Evolutionary conservation across 176 grass and related monocot species (phyloP), one percentile per base, ranked within the genome.

Genomic region (Avena sativa): DNA sequence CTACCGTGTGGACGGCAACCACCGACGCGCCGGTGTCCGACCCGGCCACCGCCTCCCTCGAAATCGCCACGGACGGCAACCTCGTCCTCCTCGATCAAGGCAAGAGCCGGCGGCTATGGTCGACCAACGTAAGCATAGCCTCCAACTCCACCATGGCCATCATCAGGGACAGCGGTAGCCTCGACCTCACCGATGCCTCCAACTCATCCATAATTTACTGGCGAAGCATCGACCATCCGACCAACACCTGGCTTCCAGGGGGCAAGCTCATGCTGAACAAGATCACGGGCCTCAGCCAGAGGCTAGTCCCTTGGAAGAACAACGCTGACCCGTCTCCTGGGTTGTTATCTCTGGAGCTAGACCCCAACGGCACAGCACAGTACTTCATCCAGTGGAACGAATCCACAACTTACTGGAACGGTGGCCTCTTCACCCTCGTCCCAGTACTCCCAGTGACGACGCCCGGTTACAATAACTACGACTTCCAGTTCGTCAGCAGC

Each of bases 341-440:
- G 58, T 50, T 89, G 48, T 98, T 79, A 84, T 93, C 93, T 0
- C 76, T 95, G 21, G 78, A 86, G 87, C 63, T 98, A 60, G 93
- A 98, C 20, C 96, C 93, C 1, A 92, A 89, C 17, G 88, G 92
- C 62, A 88, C 84, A 3, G 82, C n/a, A 2, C 90, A 92, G 62
- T 95, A 94, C 56, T 94, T 91, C 43, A 82, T 98, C 51, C 90
- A 86, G 51, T 98, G 96, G 96, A 98, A 95, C 25, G 38, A 92
- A 17, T 87, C 93, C 78, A 60, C 26, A 65, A 70, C 23, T 14
- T 95, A 81, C 71, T 92, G 92, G 93, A 83, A 13, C 16, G 95
- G 89, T 69, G 93, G 91, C 57, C 60, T 23, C 50, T 98, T 98
- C 72, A 84, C 12, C 17, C n/a, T 32, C 19, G 93, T 95, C 25